A percentile compares a stretch with the other conserved stretches of the same genome.
Conservation (phyloP, 225 moss, liverwort and hornwort species). For the Sphagnum contortum region DNA sequence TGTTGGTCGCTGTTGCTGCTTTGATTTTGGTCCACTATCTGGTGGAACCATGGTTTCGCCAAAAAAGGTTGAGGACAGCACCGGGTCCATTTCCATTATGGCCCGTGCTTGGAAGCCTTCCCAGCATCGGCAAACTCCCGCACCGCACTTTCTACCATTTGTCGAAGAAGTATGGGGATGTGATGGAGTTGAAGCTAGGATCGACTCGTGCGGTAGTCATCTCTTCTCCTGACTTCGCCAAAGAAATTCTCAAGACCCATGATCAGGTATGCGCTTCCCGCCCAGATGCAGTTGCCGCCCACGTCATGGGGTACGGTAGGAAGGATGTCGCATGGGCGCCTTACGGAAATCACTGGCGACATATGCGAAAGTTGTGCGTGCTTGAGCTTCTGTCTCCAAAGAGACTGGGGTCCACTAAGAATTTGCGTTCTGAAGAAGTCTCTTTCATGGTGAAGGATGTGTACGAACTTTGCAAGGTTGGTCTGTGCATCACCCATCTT, state of each 20-base stretch:
- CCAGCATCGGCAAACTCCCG: not conserved
- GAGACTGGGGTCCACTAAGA: not conserved
- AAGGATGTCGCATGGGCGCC: not conserved
- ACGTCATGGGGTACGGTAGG: not conserved
- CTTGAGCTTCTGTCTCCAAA: not conserved
- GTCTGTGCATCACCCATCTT: not conserved
- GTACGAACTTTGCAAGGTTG: not conserved
- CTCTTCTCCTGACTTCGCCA: constrained; percentile 1
- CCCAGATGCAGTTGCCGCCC: not conserved
- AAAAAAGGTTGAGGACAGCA: not conserved
- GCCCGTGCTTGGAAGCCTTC: constrained; percentile 8
- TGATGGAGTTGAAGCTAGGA: constrained; percentile 3
- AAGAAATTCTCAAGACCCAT: constrained; percentile 4
- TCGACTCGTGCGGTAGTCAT: not conserved
- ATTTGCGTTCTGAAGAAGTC: not conserved
- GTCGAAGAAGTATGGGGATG: constrained; percentile 2
- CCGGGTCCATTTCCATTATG: constrained; percentile 5
- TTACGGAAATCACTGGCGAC: not conserved
- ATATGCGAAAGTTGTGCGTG: not conserved
- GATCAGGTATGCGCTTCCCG: constrained; percentile 7
- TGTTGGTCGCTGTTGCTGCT: too few species aligned
- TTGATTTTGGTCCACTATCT: too few species aligned
- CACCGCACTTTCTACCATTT: not conserved
- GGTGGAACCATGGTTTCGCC: too few species aligned
- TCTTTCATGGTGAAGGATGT: not conserved